These are phyloP conservation scores for Wickerhamiella siamensis DNA, from an alignment of 805 yeast genomes.

Conservation along the genomic window DNA sequence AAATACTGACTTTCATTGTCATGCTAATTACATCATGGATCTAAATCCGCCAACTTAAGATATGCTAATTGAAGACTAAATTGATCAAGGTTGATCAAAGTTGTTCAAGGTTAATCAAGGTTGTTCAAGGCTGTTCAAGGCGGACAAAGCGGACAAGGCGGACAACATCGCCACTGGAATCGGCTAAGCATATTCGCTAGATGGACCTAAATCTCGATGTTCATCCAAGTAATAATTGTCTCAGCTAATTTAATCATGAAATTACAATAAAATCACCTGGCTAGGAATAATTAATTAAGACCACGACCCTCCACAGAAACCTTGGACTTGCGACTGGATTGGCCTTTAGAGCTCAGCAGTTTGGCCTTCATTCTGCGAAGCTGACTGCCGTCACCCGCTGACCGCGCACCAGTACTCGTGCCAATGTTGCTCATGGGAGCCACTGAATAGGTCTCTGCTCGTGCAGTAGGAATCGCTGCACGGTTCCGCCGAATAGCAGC, in stretches of 20 bases:
- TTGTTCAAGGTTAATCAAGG: no score
- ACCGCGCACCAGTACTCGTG: conserved; percentile 30
- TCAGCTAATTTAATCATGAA: no score
- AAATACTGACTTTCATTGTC: no score
- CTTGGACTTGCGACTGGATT: conserved; percentile 42
- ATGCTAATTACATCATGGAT: no score
- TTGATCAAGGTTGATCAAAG: no score
- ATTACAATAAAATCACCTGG: no score
- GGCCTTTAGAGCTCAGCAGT: conserved; percentile 35
- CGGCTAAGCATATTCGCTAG: neutral
- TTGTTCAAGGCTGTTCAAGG: no score
- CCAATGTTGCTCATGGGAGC: conserved; percentile 68
- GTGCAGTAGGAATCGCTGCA: conserved; percentile 90
- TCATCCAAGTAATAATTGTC: neutral
- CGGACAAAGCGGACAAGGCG: no score
- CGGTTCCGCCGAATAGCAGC: conserved; percentile 83
- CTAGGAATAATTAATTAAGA: no score
- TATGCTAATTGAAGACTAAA: no score
- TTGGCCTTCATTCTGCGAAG: conserved; percentile 62
- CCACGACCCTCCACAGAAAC: conserved; percentile 66
- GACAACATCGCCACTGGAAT: no score
- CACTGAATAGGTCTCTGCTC: conserved; percentile 74
- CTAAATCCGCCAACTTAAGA: no score
- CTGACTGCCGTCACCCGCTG: conserved; percentile 33
- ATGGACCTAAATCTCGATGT: neutral